Evolutionary conservation across 768 basidiomycete genomes (phyloP).

Genomic region (Collybiopsis luxurians): DNA sequence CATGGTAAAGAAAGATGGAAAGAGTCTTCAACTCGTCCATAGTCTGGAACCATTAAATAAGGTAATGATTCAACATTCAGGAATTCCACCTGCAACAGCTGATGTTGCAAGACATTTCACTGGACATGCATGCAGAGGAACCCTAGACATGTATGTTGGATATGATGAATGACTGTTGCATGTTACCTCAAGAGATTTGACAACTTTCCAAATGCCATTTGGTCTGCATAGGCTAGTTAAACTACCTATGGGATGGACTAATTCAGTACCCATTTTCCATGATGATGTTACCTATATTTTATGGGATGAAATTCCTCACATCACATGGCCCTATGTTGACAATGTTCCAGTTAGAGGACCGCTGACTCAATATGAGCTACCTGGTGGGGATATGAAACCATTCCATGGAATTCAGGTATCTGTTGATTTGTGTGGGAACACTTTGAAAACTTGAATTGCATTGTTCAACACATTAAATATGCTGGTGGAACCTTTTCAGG

Average conservation of each 20-base stretch:
- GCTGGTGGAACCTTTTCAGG: constrained; percentile 34
- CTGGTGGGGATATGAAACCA: constrained; percentile 29
- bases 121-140: constrained; percentile 26
- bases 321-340: constrained; percentile 36
- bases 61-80: constrained; percentile 33
- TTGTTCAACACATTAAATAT: constrained; percentile 36
- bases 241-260: constrained; percentile 29
- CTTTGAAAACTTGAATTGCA: constrained; percentile 27
- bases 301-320: constrained; percentile 34
- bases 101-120: constrained; percentile 30
- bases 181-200: constrained; percentile 31
- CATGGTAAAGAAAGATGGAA: constrained; percentile 34
- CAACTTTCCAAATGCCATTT: constrained; percentile 37
- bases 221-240: constrained; percentile 15
- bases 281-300: constrained; percentile 35
- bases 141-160: constrained; percentile 32
- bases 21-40: constrained; percentile 31
- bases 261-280: constrained; percentile 35
- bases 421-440: constrained; percentile 21
- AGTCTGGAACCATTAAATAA: constrained; percentile 35
- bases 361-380: constrained; percentile 21
- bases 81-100: constrained; percentile 29
- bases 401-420: constrained; percentile 34
- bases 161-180: constrained; percentile 31
- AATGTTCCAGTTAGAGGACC: constrained; percentile 34